Evolutionary conservation across 2,329 filamentous ascomycete genomes (phyloP).

Genomic region (Pochonia chlamydosporia): DNA sequence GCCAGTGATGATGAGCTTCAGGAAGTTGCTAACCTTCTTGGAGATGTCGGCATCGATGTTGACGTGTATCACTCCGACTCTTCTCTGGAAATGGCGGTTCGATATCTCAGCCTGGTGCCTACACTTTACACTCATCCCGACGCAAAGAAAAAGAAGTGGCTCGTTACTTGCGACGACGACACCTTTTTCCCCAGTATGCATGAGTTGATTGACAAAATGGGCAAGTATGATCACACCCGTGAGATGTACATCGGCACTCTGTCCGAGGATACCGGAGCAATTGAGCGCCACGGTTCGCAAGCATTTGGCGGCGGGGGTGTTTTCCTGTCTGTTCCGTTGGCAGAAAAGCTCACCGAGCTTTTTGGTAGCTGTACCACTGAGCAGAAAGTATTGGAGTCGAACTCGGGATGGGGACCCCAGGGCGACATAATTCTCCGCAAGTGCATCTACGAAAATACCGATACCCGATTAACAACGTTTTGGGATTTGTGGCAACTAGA

Average conservation of each 20-base stretch:
- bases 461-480: conserved; percentile 50
- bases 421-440: conserved; percentile 58
- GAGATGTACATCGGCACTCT: conserved; percentile 56
- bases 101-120: conserved; percentile 50
- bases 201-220: conserved; percentile 43
- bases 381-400: conserved; percentile 46
- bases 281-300: conserved; percentile 56
- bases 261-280: conserved; percentile 55
- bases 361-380: conserved; percentile 41
- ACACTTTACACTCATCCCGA: conserved; percentile 48
- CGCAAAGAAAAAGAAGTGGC: conserved; percentile 47
- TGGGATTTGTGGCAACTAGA: conserved; percentile 57
- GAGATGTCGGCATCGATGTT: conserved; percentile 46
- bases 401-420: conserved; percentile 54
- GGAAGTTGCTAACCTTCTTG: conserved; percentile 40
- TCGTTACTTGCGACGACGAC: conserved; percentile 58
- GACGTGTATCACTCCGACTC: conserved; percentile 51
- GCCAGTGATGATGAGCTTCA: conserved; percentile 45
- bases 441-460: conserved; percentile 59
- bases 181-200: conserved; percentile 59
- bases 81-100: conserved; percentile 50
- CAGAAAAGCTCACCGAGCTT: conserved; percentile 37
- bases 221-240: conserved; percentile 43
- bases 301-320: conserved; percentile 60
- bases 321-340: conserved; percentile 50